phyloP scores from a whole-genome alignment of 371 early-diverging fungal genomes.

The Actinomucor elegans region DNA sequence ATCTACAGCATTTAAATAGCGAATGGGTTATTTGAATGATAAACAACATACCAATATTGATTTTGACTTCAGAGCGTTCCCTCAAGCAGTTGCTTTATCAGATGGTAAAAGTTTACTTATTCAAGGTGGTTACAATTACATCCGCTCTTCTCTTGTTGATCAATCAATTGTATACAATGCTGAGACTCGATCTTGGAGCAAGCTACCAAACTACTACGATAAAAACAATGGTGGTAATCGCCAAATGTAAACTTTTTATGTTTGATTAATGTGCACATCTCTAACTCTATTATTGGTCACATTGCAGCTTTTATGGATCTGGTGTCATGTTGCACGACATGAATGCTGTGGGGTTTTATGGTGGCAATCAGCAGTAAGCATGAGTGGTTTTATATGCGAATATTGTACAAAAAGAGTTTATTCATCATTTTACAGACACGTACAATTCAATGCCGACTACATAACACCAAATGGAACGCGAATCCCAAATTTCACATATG shows the following conservation, averaged over 20 bases:
- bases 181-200: neutral
- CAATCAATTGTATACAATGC: slow-evolving; percentile 4
- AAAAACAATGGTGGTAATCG: neutral
- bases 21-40: neutral
- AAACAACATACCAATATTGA: neutral
- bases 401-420: neutral
- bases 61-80: neutral
- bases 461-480: too few species aligned
- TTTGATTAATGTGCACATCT: too few species aligned
- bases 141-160: neutral
- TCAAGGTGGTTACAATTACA: slow-evolving; percentile 6
- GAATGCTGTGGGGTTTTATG: neutral
- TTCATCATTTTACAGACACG: neutral
- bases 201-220: neutral
- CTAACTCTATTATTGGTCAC: neutral
- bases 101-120: slow-evolving; percentile 1
- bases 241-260: slow-evolving; percentile 9
- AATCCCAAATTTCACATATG: neutral
- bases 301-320: slow-evolving; percentile 1
- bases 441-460: neutral
- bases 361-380: slow-evolving; percentile 2
- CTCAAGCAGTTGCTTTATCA: neutral
- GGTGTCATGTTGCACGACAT: neutral
- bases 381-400: neutral
- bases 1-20: neutral